phyloP scores from a whole-genome alignment of 805 yeast species.

The Naumovozyma castellii region DNA sequence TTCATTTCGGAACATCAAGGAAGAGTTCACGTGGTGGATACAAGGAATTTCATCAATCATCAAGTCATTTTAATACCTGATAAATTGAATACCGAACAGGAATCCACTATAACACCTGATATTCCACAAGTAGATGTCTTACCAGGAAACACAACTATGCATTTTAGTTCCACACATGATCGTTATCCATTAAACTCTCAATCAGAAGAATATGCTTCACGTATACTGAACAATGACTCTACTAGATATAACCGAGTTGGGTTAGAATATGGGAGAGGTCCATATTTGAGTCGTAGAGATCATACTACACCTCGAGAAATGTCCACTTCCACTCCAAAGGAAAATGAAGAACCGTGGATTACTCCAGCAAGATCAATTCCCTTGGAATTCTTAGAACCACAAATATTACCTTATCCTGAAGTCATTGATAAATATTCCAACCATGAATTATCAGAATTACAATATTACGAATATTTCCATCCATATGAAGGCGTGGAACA shows the following conservation, averaged over 20 bases:
- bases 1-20: slow-evolving; percentile 79
- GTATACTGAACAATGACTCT: background rate
- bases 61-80: slow-evolving; percentile 65
- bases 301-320: background rate
- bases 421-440: slow-evolving; percentile 6
- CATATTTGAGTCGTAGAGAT: background rate
- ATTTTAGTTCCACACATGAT: background rate
- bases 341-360: slow-evolving; percentile 20
- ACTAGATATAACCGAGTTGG: background rate
- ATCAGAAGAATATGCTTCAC: background rate
- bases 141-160: background rate
- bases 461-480: background rate
- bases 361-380: slow-evolving; percentile 26
- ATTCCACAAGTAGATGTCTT: background rate
- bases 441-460: background rate
- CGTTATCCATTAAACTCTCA: background rate
- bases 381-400: slow-evolving; percentile 21
- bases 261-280: background rate
- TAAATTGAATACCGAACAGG: slow-evolving; percentile 8
- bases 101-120: background rate
- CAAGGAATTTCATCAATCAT: slow-evolving; percentile 62
- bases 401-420: slow-evolving; percentile 25
- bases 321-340: slow-evolving; percentile 3
- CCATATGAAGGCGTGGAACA: background rate
- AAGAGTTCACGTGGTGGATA: slow-evolving; percentile 74